Evolutionary conservation across 2,329 filamentous ascomycete species (phyloP), one percentile per base, ranked within the genome.

Genomic region (Stachybotrys chartarum): DNA sequence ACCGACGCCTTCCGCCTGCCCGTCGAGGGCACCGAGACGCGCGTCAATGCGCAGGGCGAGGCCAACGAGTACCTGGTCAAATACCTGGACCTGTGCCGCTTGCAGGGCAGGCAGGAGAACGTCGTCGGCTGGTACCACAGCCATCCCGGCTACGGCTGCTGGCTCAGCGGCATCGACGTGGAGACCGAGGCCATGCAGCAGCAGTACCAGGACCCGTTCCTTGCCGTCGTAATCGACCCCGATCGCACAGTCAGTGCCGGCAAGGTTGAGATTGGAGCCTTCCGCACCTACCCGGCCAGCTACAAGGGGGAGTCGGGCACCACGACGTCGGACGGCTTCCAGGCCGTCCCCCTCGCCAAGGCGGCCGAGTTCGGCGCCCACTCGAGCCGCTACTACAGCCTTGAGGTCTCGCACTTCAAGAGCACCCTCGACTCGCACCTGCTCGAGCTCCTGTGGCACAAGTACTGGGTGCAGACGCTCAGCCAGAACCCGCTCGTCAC

Each of bases 81-180:
- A 61, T 97, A 95, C 68, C 80, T 95, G 31, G 79, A 87, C 63
- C 77, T 86, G 3, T 88, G 87, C 63, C 82, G 93, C 57, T 85
- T 92, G 66, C 89, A 77, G 81, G 91, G 70, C 61, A 77, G 92
- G 55, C 78, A 87, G 69, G 94, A 99, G 73, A 97, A 99, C 70
- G 89, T 90, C 0, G 88, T 99, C 16, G 94, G 94, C 17, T 99
- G 94, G 94, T 99, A 99, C 72, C 94, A 99, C 74, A 93, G 87
- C 63, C 94, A 99, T 70, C 94, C 94, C 0, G 94, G 94, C 30
- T 99, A 99, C 70, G 94, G 94, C 49, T 99, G 94, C 78, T 99
- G 94, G 94, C 81, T 99, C 30, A 92, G 87, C 44, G 94, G 94
- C 56, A 97, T 99, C 72, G 94, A 99, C 69, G 94, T 99, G 53